Percentiles rank a stretch among this genome's conserved stretches.
Evolutionary conservation across 2,329 filamentous ascomycete genomes (phyloP).

Genomic region (Aspergillus glaucus): DNA sequence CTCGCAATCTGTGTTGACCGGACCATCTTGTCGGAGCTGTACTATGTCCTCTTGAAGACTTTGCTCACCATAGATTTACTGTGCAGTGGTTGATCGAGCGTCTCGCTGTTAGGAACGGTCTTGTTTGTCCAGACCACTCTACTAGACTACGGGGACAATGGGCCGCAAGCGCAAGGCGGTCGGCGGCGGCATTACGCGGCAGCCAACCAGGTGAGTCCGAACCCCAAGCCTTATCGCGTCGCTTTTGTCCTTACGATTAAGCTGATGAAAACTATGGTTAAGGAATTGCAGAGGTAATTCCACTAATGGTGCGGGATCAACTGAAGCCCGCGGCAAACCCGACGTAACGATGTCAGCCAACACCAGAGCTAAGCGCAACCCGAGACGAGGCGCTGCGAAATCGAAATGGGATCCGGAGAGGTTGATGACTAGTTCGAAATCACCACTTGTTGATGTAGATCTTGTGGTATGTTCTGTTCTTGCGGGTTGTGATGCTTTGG

Average conservation of each 20-base stretch:
- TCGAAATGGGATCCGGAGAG: constrained; percentile 34
- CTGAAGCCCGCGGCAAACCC: constrained; percentile 16
- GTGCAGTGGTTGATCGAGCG: neutral
- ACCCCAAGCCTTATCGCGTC: neutral
- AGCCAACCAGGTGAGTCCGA: constrained; percentile 15
- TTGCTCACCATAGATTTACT: neutral
- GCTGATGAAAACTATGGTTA: constrained; percentile 12
- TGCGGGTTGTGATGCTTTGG: neutral
- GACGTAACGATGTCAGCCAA: constrained; percentile 23
- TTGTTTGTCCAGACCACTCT: constrained; percentile 12
- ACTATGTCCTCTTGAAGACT: neutral
- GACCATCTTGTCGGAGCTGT: constrained; percentile 56
- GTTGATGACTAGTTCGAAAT: constrained; percentile 34
- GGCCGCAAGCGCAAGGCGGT: constrained; percentile 32
- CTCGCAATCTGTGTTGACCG: constrained; percentile 89
- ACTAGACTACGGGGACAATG: constrained; percentile 21
- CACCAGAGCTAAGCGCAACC: constrained; percentile 25
- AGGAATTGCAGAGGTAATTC: constrained; percentile 13
- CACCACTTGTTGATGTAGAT: constrained; percentile 30
- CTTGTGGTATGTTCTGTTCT: constrained; percentile 28
- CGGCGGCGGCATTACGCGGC: constrained; percentile 21
- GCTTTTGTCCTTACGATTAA: neutral
- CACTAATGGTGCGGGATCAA: constrained; percentile 21
- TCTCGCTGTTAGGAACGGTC: constrained; percentile 3
- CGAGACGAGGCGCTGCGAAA: constrained; percentile 24